Base-by-base conservation (phyloP, 306 rosid genomes). In the Medicago arabica region DNA sequence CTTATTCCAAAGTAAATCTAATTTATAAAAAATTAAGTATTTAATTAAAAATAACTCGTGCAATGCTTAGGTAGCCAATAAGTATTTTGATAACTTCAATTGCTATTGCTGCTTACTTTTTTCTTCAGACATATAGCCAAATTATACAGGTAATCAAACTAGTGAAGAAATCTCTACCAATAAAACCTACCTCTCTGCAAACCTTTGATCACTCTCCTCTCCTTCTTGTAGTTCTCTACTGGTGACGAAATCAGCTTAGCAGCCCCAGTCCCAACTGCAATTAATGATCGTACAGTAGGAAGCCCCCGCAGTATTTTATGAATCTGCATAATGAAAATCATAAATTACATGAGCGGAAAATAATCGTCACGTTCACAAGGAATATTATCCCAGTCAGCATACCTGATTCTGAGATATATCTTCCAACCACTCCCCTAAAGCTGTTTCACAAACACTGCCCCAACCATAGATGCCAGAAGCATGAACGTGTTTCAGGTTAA, bases 321-420 rank as follows among this genome's bases (percentile, higher is more conserved):
- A 69, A 95, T 74, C 99, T 95, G 61, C 82, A 82, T 58, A 25
- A 51, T 64, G 54, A 75, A 74, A 81, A 70, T 46, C 21, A 54
- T 80, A 66, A 75, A 61, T 59, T 21, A 84, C 62, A 74, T 84
- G 53, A 14, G 65, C 34, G 47, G 36, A 78, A 72, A 75, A 49
- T 67, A 76, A 69, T 77, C 17, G 16, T 40, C 74, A 57, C 9
- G 72, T 41, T 71, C 69, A 75, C 71, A 58, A 61, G 50, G 67
- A 74, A 75, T n/a, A 80, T 11, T 43, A 76, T 28, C 64, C 68
- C 58, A 16, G 64, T 73, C 60, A 68, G 59, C 60, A 55, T 67
- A 95, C 99, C 96, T 95, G 99, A 82, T 92, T 95, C 72, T 89
- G 97, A 51, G 97, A 95, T 72, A 95, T 80, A 82, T 95, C 97